Evolutionary conservation across 2,329 filamentous ascomycete species (phyloP), one percentile per base, ranked within the genome.

Genomic region (Cryphonectria radicalis): DNA sequence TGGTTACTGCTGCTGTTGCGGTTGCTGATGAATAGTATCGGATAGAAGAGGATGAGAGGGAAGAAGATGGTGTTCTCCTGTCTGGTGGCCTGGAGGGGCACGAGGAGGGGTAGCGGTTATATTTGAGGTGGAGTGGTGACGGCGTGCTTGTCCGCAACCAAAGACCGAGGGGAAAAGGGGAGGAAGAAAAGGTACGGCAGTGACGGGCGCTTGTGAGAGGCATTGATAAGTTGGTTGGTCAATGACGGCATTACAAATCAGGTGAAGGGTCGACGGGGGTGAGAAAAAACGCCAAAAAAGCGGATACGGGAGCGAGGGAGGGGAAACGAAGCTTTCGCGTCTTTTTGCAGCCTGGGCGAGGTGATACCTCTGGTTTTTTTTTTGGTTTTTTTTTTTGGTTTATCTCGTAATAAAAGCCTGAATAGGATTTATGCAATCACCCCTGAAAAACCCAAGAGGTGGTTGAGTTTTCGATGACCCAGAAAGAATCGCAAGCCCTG

Each of bases 161-260:
- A 37, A 25, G 17, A 13, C 50, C 32, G 32, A 11, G 40, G 62
- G 40, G n/a, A 50, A 10, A 1, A 50, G 46, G 10, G n/a, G 37
- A 40, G 37, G 37, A 1, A 40, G 3, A 50, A 8, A 7, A 50
- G 46, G 22, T n/a, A n/a, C 46, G 63, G 32, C 25, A 19, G 43
- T 43, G 60, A 63, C 65, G 68, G 68, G 71, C 57, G 66, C 53
- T 28, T 55, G 28, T 67, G 59, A 67, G 42, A 43, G 53, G 62
- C 71, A 42, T 73, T 62, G 53, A 25, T 60, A 73, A 59, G n/a
- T n/a, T n/a, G n/a, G 57, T 46, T 68, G 62, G 67, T 11, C 37
- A 19, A 71, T 73, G 71, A 73, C 71, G 71, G 55, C 71, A 73
- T 73, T 65, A 66, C 71, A 67, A 68, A 70, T 67, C 60, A 25